Percentiles rank a stretch among this genome's conserved stretches.
These are phyloP conservation scores for Flaveria ramosissima DNA, from an alignment of 129 eudicot species.

Conservation along the genomic window DNA sequence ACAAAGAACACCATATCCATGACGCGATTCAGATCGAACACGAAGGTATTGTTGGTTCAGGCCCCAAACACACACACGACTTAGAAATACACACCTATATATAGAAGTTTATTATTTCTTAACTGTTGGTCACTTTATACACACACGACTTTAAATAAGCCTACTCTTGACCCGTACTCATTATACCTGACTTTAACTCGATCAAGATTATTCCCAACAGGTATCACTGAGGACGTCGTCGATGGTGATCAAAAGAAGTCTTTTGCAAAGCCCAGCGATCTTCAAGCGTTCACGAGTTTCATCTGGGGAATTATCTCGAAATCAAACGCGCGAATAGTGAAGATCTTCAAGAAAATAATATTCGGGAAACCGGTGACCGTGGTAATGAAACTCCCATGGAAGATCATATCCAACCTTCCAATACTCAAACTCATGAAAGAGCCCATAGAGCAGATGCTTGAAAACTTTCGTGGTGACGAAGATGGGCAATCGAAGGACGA, in stretches of 20 bases:
- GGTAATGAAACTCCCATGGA: constrained; percentile 47
- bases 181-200: too few species aligned
- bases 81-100: too few species aligned
- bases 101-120: too few species aligned
- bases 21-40: constrained; percentile 29
- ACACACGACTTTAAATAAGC: too few species aligned
- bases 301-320: constrained; percentile 12
- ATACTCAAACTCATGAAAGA: constrained; percentile 47
- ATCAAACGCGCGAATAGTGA: constrained; percentile 27
- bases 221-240: background rate
- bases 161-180: too few species aligned
- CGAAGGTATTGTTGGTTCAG: background rate
- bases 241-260: constrained; percentile 22
- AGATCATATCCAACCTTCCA: constrained; percentile 55
- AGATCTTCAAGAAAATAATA: constrained; percentile 34
- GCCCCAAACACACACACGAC: too few species aligned
- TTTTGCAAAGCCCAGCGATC: constrained; percentile 6
- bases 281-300: background rate
- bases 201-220: too few species aligned
- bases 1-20: constrained; percentile 10
- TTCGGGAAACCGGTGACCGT: constrained; percentile 40
- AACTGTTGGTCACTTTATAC: too few species aligned
- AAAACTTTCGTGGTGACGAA: constrained; percentile 22
- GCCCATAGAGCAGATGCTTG: constrained; percentile 38
- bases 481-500: constrained; percentile 26